phyloP scores from a whole-genome alignment of 371 early-diverging fungal genomes.

The Smittium culicis region DNA sequence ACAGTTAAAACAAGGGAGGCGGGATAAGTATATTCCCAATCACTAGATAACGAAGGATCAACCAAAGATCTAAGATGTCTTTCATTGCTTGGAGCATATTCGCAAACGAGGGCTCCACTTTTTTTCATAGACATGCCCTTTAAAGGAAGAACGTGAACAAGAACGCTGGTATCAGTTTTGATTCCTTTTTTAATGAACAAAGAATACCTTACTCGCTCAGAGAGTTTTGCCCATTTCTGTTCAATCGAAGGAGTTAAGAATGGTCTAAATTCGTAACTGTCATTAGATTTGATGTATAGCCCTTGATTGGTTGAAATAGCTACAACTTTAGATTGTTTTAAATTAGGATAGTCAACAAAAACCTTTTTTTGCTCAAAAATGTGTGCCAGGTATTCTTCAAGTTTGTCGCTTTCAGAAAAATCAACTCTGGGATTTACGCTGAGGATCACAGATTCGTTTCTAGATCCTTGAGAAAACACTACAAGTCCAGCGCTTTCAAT shows the following conservation, averaged over 20 bases:
- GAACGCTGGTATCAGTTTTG: slow-evolving; percentile 45
- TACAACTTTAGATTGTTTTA: slow-evolving; percentile 64
- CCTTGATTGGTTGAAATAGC: slow-evolving; percentile 53
- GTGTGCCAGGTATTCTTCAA: slow-evolving; percentile 27
- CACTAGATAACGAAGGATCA: background rate
- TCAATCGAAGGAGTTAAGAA: slow-evolving; percentile 30
- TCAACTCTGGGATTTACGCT: slow-evolving; percentile 5
- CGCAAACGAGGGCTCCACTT: slow-evolving; percentile 73
- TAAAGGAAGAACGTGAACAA: slow-evolving; percentile 52
- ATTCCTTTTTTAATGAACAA: slow-evolving; percentile 42
- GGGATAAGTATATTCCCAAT: slow-evolving; percentile 12
- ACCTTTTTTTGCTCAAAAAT: slow-evolving; percentile 42
- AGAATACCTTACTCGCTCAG: slow-evolving; percentile 26
- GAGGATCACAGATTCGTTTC: slow-evolving; percentile 67
- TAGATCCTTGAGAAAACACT: slow-evolving; percentile 71
- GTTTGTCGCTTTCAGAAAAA: slow-evolving; percentile 11
- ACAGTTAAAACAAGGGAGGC: slow-evolving; percentile 3
- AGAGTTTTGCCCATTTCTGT: slow-evolving; percentile 43
- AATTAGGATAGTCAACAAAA: slow-evolving; percentile 62
- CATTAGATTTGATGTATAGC: slow-evolving; percentile 32
- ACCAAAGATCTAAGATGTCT: background rate
- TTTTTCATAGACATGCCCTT: slow-evolving; percentile 50
- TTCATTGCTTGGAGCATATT: slow-evolving; percentile 37
- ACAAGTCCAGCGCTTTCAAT: slow-evolving; percentile 61
- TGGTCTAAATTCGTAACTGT: slow-evolving; percentile 8